phyloP scores from a whole-genome alignment of 2,329 filamentous ascomycete genomes.

The Microcyclospora tardicrescens region DNA sequence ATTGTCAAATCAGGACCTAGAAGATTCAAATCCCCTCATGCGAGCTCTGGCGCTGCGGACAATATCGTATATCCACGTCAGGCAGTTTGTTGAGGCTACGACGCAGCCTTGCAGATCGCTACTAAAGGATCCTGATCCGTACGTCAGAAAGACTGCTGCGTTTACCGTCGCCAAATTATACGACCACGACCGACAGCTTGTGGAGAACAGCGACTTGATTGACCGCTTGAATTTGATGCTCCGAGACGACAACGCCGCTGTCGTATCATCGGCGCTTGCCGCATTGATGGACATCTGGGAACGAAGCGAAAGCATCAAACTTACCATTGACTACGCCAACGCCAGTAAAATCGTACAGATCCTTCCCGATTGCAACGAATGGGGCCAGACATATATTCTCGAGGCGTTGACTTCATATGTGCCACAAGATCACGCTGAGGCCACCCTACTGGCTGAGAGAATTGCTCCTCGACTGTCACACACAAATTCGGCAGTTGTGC shows the following conservation, averaged over 20 bases:
- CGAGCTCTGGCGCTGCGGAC: slow-evolving; percentile 84
- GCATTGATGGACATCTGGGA: slow-evolving; percentile 97
- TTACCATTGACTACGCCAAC: slow-evolving; percentile 95
- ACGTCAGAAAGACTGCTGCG: slow-evolving; percentile 92
- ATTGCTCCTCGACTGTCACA: slow-evolving; percentile 93
- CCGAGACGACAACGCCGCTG: slow-evolving; percentile 91
- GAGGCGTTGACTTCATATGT: slow-evolving; percentile 97
- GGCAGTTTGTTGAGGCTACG: slow-evolving; percentile 86
- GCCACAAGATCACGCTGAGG: slow-evolving; percentile 79
- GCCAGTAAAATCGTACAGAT: slow-evolving; percentile 98
- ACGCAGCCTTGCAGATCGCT: slow-evolving; percentile 72
- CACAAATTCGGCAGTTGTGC: slow-evolving; percentile 88
- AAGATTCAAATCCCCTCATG: slow-evolving; percentile 82
- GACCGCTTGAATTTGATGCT: slow-evolving; percentile 80
- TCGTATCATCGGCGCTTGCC: slow-evolving; percentile 86
- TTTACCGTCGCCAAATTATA: slow-evolving; percentile 96
- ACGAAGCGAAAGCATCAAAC: slow-evolving; percentile 88
- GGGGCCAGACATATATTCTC: slow-evolving; percentile 97
- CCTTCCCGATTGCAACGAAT: slow-evolving; percentile 92
- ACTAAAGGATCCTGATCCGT: slow-evolving; percentile 77
- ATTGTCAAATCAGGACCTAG: slow-evolving; percentile 59
- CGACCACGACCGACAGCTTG: slow-evolving; percentile 82
- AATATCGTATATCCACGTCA: slow-evolving; percentile 94
- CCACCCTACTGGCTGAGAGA: slow-evolving; percentile 77
- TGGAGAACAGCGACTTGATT: slow-evolving; percentile 84